Conservation (phyloP, 495 filamentous ascomycete genomes). For the Copromyces sp. region DNA sequence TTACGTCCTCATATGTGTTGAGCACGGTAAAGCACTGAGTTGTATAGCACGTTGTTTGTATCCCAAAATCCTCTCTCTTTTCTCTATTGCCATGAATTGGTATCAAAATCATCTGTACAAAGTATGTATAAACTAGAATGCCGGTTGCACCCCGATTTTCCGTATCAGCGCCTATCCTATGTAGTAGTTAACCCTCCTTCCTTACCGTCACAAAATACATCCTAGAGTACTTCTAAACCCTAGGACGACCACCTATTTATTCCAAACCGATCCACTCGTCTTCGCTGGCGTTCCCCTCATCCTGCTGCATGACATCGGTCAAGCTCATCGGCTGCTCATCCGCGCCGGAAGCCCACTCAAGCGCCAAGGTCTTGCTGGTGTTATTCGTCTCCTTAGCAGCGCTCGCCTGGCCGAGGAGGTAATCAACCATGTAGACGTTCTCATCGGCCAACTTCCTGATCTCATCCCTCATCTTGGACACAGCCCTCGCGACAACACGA, state of each 20-base stretch:
- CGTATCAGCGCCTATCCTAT: neutral
- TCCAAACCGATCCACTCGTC: constrained; percentile 48
- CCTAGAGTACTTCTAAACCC: constrained; percentile 1
- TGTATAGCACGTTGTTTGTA: neutral
- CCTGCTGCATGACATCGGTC: constrained; percentile 23
- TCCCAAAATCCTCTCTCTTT: neutral
- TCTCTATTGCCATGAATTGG: constrained; percentile 8
- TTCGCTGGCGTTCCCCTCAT: constrained; percentile 27
- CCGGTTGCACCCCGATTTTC: neutral
- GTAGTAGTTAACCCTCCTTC: neutral
- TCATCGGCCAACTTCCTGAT: constrained; percentile 69
- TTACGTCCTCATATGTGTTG: too few species aligned
- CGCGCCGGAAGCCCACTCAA: constrained; percentile 8
- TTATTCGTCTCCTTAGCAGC: constrained; percentile 9
- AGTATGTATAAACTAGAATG: neutral
- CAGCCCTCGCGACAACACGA: constrained; percentile 62
- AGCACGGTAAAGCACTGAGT: neutral
- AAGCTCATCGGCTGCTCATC: constrained; percentile 13
- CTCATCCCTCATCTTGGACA: constrained; percentile 66
- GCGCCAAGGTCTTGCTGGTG: neutral
- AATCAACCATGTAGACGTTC: constrained; percentile 78
- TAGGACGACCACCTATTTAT: constrained; percentile 19
- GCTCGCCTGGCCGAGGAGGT: constrained; percentile 45
- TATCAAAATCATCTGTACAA: constrained; percentile 11
- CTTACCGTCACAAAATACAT: neutral